phyloP scores from a whole-genome alignment of 805 yeast genomes.

The Clavispora carvajalis region DNA sequence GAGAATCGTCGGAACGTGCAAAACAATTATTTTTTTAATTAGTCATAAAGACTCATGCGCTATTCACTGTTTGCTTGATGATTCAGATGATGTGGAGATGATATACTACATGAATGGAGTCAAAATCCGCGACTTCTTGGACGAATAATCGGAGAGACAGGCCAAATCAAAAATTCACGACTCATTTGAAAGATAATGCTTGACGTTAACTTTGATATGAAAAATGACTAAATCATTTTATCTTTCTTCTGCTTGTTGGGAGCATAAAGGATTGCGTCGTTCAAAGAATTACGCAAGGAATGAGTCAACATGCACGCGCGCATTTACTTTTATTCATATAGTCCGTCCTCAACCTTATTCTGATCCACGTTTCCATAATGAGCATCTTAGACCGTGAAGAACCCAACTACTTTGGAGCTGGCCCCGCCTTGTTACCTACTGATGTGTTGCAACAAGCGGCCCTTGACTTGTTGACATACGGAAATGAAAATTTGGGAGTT shows the following conservation, averaged over 20 bases:
- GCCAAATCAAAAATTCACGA: too few relatives aligned
- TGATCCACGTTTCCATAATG: too few relatives aligned
- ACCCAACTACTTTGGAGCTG: constrained; percentile 94
- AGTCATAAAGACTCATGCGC: constrained; percentile 56
- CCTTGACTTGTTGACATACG: constrained; percentile 66
- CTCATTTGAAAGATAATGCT: too few relatives aligned
- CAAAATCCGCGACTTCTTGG: constrained; percentile 1
- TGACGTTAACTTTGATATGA: too few relatives aligned
- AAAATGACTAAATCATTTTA: too few relatives aligned
- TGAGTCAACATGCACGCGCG: neutral
- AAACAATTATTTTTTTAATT: constrained; percentile 54
- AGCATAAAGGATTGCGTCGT: too few relatives aligned
- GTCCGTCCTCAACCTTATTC: too few relatives aligned
- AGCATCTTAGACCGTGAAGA: constrained; percentile 53
- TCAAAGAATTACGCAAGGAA: neutral
- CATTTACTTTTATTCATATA: neutral
- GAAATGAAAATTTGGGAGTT: constrained; percentile 71
- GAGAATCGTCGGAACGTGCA: constrained; percentile 55
- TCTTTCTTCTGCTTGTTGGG: too few relatives aligned
- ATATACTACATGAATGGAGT: constrained; percentile 52
- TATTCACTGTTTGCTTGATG: constrained; percentile 62
- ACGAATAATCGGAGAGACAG: neutral
- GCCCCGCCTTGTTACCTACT: constrained; percentile 91
- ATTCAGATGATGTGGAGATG: constrained; percentile 58
- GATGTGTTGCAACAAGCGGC: constrained; percentile 85